Base-by-base conservation (phyloP, 2,329 filamentous ascomycete genomes). In the Diaporthe capsici region DNA sequence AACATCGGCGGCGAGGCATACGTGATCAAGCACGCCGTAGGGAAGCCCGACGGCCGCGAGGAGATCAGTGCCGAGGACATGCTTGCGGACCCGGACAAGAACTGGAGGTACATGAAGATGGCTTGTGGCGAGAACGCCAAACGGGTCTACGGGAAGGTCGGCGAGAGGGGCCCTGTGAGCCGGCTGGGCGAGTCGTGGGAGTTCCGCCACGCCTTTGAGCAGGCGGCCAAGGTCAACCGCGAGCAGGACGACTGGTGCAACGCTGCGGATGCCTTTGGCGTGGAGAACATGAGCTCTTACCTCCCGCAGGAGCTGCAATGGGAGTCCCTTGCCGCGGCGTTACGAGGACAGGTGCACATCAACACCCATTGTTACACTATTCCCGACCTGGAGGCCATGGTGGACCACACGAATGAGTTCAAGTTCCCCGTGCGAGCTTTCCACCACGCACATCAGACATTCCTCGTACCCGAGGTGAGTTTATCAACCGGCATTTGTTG, bases 51-150 rank as follows among this genome's bases (percentile, higher is more conserved):
- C 77, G 91, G 92, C 4, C 88, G 92, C 31, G 84, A 87, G 22
- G 92, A 94, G 81, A 88, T 92, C 58, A 93, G 91, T 72, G 90
- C 90, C 3, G 84, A 86, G 34, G 90, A 93, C 78, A 87, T 94
- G 85, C 85, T 94, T 13, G 92, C 92, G 1, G 91, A 93, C 71
- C 92, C 92, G 0, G 91, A 92, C 57, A 86, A 87, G 31, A 90
- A 86, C 76, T 93, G 92, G 90, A 87, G 93, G 28, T 94, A 93
- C 82, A 93, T 94, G 87, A 94, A 94, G 84, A 94, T 94, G 92
- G 93, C 93, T 0, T 94, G 92, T 78, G 92, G 92, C 49, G 92
- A 94, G 83, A 94, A 94, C 79, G 85, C 92, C 2, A 93, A 93
- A 84, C 84, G 87, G 0, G 84, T 91, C 0, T 92, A 93, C 76